Base-by-base conservation (phyloP, 2,329 filamentous ascomycete species). In the Conoideocrella luteorostrata region DNA sequence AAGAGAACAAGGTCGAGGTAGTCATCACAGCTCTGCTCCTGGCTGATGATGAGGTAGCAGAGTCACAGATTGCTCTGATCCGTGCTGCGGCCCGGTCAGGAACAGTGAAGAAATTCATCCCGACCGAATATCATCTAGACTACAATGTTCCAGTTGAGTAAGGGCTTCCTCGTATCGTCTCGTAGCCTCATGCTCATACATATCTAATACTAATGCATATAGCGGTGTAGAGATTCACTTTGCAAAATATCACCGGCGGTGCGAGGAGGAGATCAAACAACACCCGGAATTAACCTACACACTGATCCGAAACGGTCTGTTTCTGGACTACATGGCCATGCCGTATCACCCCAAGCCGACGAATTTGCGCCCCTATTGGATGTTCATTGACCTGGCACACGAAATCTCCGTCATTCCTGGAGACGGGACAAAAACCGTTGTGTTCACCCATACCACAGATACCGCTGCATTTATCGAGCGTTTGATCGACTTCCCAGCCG, bases 61-160 rank as follows among this genome's bases (percentile, higher is more conserved):
- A 26, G 9, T 39, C 42, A 2, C 45, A 47, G 26, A 21, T 47
- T 5, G 12, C 30, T 20, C 28, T 47, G 15, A 44, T 47, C 32
- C 43, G 39, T 20, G 45, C 45, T 15, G 45, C 45, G 2, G 38
- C 30, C 7, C 37, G 37, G 13, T 45, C 42, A 3, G 38, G 45
- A 22, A 45, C 37, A 4, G 36, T 47, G 2, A 47, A 47, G 11
- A 38, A 43, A 13, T 47, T 47, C 9, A 45, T 47, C 17, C 18
- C 32, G 2, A 41, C 30, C 13, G 45, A 47, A 41, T 47, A 10
- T 21, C 34, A 36, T n/a, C 34, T 36, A 6, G 34, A 36, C 34
- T 36, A 36, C 34, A 36, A 36, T 20, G n/a, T 20, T 7, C 32
- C 10, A 13, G 18, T 34, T 17, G n/a, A 10, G 32, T 34, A 34